These are phyloP conservation scores for Fusarium liriodendri DNA, from an alignment of 2,329 filamentous ascomycete genomes.

Conservation along the genomic window DNA sequence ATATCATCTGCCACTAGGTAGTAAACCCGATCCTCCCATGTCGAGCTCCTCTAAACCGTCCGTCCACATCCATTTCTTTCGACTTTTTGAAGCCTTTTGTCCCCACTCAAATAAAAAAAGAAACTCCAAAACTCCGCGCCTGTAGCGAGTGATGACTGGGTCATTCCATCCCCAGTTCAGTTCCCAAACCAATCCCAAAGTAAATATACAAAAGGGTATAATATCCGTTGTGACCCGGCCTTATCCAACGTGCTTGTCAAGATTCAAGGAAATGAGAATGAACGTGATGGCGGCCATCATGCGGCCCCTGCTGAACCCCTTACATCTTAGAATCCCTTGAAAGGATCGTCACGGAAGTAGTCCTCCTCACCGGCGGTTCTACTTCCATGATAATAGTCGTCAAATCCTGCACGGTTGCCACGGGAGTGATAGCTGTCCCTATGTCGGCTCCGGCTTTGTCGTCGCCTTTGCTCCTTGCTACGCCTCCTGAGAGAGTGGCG, in stretches of 20 bases:
- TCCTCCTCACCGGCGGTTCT: constrained; percentile 65
- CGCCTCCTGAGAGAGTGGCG: constrained; percentile 60
- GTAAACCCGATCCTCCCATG: neutral
- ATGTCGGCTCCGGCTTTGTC: constrained; percentile 64
- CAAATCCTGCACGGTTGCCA: constrained; percentile 55
- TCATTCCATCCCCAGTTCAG: constrained; percentile 1
- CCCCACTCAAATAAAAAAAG: neutral
- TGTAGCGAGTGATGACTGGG: constrained; percentile 20
- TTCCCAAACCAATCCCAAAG: constrained; percentile 23
- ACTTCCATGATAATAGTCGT: constrained; percentile 62
- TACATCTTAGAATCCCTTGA: constrained; percentile 66
- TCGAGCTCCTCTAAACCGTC: constrained; percentile 3
- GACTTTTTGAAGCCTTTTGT: constrained; percentile 21
- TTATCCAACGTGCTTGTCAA: constrained; percentile 15
- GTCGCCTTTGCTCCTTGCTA: constrained; percentile 66
- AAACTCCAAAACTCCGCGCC: constrained; percentile 30
- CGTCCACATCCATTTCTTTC: neutral
- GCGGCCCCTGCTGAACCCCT: constrained; percentile 3
- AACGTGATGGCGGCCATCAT: constrained; percentile 12
- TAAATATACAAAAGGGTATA: constrained; percentile 43
- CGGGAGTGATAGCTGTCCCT: constrained; percentile 63
- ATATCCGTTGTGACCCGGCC: constrained; percentile 21
- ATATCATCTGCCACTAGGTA: neutral
- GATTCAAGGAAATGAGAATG: constrained; percentile 31
- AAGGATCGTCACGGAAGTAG: constrained; percentile 69